phyloP scores from a whole-genome alignment of 768 basidiomycete genomes.

The Amanita pseudoporphyria region DNA sequence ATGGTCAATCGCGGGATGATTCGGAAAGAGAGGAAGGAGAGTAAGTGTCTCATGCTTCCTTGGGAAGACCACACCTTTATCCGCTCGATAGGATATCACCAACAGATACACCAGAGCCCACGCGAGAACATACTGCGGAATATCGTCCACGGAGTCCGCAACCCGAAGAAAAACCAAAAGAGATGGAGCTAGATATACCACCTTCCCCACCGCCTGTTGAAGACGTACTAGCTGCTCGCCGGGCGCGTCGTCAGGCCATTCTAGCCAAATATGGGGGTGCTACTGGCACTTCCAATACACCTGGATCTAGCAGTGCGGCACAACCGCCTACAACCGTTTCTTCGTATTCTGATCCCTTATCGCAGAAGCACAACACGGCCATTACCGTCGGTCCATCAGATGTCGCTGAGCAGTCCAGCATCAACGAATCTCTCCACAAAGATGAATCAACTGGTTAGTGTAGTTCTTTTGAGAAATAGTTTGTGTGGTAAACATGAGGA shows the following conservation, averaged over 20 bases:
- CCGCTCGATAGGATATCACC: conserved; percentile 53
- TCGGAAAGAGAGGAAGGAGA: conserved; percentile 87
- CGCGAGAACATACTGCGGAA: not conserved
- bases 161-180: conserved; percentile 26
- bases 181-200: conserved; percentile 49
- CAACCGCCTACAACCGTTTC: conserved; percentile 56
- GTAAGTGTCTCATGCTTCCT: conserved; percentile 47
- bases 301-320: conserved; percentile 65
- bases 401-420: conserved; percentile 1
- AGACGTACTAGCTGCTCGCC: conserved; percentile 55
- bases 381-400: conserved; percentile 20
- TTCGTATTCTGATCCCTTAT: conserved; percentile 51
- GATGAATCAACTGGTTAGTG: conserved; percentile 12
- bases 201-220: conserved; percentile 49
- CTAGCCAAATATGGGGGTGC: conserved; percentile 62
- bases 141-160: conserved; percentile 13
- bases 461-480: conserved; percentile 3
- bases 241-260: conserved; percentile 68
- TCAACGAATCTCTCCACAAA: not conserved
- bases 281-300: conserved; percentile 38
- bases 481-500: not conserved
- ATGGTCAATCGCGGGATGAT: conserved; percentile 20
- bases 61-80: conserved; percentile 2
- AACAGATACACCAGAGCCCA: conserved; percentile 15
- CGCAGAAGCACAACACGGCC: conserved; percentile 41